Evolutionary conservation across 2,329 filamentous ascomycete genomes (phyloP), one percentile per base, ranked within the genome.

Genomic region (Cadophora gregata): DNA sequence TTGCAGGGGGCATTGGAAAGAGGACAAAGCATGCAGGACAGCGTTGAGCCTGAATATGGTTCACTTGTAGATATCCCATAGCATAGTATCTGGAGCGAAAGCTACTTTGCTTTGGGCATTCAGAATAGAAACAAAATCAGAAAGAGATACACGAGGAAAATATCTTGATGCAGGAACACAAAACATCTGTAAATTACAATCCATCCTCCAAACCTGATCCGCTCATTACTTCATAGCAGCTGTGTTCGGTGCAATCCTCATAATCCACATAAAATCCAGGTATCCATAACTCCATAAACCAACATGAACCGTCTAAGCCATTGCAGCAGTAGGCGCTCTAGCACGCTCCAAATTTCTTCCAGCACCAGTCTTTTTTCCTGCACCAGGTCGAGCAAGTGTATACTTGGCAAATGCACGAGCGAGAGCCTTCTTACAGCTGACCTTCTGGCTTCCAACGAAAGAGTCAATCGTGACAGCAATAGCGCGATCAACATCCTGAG

Each of bases 391-490:
- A 58, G 75, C 82, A 60, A 89, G 79, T 1, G 90, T 92, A 77
- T 98, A 99, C 83, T 99, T 99, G 75, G 96, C 93, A 82, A 99
- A 99, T 4, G 96, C 93, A 67, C 96, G 86, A 0, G 93, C 92
- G 53, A 99, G 85, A 19, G 96, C 93, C 84, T 97, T 97, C 86
- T 98, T 99, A 81, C 93, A 96, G 81, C 93, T 97, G 75, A 98
- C 88, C 83, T 99, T 99, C 79, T 99, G 96, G 74, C 92, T 96
- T 68, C 92, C 93, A 51, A 99, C 93, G 76, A 99, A 99, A 64
- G 92, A 96, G 72, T 98, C 94, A 2, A 99, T 93, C 0, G 96
- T 97, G 7, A 99, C 96, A 16, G 94, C 93, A 76, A 99, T 99
- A 66, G 96, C 96, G 51, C 96, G 93, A 80, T 99, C 96, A 74